phyloP scores from a whole-genome alignment of 2,329 filamentous ascomycete genomes.

The Lecanicillium sp. region DNA sequence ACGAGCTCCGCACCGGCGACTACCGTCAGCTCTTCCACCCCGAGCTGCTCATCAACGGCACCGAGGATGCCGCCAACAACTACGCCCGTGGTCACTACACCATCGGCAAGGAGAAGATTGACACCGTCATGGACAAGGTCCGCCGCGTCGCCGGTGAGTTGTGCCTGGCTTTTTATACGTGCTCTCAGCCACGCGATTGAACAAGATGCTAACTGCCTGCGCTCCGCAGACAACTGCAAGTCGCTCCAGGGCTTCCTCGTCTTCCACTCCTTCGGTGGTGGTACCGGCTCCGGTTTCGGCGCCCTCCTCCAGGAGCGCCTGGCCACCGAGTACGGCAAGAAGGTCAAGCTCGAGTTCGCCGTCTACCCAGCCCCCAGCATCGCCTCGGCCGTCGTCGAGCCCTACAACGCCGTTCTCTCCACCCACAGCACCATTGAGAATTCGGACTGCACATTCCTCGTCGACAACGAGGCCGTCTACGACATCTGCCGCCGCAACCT shows the following conservation, averaged over 20 bases:
- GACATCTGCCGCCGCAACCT: conserved; percentile 69
- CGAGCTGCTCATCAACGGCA: conserved; percentile 65
- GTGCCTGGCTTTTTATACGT: background rate
- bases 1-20: conserved; percentile 63
- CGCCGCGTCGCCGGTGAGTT: conserved; percentile 61
- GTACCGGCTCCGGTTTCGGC: conserved; percentile 67
- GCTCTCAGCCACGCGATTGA: background rate
- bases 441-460: conserved; percentile 72
- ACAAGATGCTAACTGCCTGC: conserved; percentile 8
- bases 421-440: conserved; percentile 73
- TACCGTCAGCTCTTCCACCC: conserved; percentile 69
- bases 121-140: conserved; percentile 63
- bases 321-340: conserved; percentile 69
- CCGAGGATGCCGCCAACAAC: conserved; percentile 74
- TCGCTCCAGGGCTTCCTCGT: conserved; percentile 68
- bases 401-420: conserved; percentile 67
- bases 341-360: conserved; percentile 70
- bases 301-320: conserved; percentile 67
- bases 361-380: conserved; percentile 66
- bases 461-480: conserved; percentile 71
- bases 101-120: conserved; percentile 70
- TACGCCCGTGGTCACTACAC: conserved; percentile 73
- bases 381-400: conserved; percentile 65
- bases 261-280: conserved; percentile 70
- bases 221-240: conserved; percentile 58